phyloP scores from a whole-genome alignment of 139 green algal species.

The Nannochloris sp. region DNA sequence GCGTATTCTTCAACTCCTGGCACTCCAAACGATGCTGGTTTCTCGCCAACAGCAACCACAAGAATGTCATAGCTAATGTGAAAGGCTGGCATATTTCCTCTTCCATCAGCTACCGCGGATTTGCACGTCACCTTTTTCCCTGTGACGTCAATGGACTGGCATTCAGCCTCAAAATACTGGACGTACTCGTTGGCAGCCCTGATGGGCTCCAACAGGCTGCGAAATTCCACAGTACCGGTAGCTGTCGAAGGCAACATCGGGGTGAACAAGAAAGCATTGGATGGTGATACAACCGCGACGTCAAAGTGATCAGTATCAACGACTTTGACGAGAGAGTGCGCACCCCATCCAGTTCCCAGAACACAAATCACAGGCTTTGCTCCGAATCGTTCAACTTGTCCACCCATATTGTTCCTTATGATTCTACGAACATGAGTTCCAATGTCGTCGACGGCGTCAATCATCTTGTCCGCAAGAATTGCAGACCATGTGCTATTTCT shows the following conservation, averaged over 20 bases:
- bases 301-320: constrained; percentile 67
- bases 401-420: constrained; percentile 3
- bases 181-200: constrained; percentile 45
- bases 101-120: constrained; percentile 31
- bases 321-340: constrained; percentile 49
- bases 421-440: constrained; percentile 4
- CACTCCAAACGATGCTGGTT: constrained; percentile 82
- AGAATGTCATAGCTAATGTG: constrained; percentile 62
- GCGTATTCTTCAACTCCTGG: constrained; percentile 71
- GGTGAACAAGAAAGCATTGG: constrained; percentile 96
- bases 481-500: not conserved
- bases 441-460: constrained; percentile 13
- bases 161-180: constrained; percentile 23
- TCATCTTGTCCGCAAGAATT: constrained; percentile 15
- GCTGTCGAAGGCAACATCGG: constrained; percentile 82
- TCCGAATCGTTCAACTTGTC: constrained; percentile 11
- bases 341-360: constrained; percentile 73
- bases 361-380: constrained; percentile 57
- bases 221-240: constrained; percentile 73
- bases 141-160: not conserved
- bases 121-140: constrained; percentile 24
- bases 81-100: constrained; percentile 45
- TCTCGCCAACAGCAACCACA: constrained; percentile 59
- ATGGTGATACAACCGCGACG: constrained; percentile 59
- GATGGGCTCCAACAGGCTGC: constrained; percentile 54